Conservation (phyloP, 2,329 filamentous ascomycete species). For the Colletotrichum shisoi region DNA sequence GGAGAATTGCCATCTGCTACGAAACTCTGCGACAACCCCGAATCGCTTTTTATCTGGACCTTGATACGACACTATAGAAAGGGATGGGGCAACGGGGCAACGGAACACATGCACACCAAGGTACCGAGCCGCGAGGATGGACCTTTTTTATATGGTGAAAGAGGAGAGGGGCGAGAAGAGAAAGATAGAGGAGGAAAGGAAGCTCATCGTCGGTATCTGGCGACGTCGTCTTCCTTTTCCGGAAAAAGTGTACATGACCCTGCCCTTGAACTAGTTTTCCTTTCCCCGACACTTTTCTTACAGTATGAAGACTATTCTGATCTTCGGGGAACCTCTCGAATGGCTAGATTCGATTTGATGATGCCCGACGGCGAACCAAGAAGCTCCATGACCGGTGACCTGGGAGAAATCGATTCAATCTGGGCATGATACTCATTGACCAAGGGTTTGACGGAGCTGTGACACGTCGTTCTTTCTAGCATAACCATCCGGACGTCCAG, state of each 20-base stretch:
- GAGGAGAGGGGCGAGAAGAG: slow-evolving; percentile 7
- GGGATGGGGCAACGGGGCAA: slow-evolving; percentile 29
- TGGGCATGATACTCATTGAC: neutral
- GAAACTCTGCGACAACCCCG: slow-evolving; percentile 5
- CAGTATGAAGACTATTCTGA: slow-evolving; percentile 40
- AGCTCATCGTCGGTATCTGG: slow-evolving; percentile 27
- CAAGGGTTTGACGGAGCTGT: too few species aligned
- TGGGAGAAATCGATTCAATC: neutral
- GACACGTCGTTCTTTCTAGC: neutral
- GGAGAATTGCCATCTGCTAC: slow-evolving; percentile 51
- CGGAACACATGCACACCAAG: slow-evolving; percentile 22
- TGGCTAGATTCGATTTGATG: slow-evolving; percentile 36
- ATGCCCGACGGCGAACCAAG: neutral
- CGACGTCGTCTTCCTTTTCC: slow-evolving; percentile 15
- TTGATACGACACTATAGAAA: slow-evolving; percentile 26
- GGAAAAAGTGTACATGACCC: slow-evolving; percentile 47
- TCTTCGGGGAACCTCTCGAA: slow-evolving; percentile 30
- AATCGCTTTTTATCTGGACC: slow-evolving; percentile 12
- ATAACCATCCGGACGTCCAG: neutral
- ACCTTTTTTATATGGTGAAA: neutral
- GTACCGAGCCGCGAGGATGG: slow-evolving; percentile 30
- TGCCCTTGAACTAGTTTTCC: slow-evolving; percentile 42
- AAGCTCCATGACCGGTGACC: neutral
- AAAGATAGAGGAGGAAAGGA: slow-evolving; percentile 31
- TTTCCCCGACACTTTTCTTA: slow-evolving; percentile 43